Percentiles rank a stretch among this genome's conserved stretches.
Conservation (phyloP, 148 eudicot species). For the Cornus suecica region DNA sequence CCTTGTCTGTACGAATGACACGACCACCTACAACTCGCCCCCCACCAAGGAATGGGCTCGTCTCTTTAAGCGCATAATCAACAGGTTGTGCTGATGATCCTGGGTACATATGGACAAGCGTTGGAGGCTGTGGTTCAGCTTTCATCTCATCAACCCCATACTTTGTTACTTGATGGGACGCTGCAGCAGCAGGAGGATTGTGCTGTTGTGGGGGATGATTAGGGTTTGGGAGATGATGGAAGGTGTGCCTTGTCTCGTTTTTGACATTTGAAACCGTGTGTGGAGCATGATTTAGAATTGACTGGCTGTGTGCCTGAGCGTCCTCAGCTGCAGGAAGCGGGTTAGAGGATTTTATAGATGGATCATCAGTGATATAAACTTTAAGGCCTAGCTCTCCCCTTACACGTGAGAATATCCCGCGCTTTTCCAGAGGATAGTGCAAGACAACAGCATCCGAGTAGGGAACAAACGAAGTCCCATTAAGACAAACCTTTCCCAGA, state of each 20-base stretch:
- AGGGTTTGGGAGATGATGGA: constrained; percentile 70
- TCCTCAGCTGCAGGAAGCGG: constrained; percentile 39
- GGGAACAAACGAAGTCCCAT: constrained; percentile 86
- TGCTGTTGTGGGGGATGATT: constrained; percentile 31
- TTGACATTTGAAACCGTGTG: constrained; percentile 22
- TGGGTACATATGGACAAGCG: constrained; percentile 70
- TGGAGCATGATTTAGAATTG: constrained; percentile 15
- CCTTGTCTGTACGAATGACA: constrained; percentile 62
- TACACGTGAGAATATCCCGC: constrained; percentile 80
- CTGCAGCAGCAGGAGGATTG: constrained; percentile 23
- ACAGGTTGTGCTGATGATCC: constrained; percentile 71
- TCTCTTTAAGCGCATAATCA: constrained; percentile 91
- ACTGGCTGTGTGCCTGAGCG: constrained; percentile 16
- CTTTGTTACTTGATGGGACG: constrained; percentile 41
- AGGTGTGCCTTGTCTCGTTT: constrained; percentile 59
- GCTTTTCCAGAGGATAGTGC: constrained; percentile 87
- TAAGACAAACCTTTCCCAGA: constrained; percentile 78
- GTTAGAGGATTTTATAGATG: constrained; percentile 64
- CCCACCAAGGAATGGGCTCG: constrained; percentile 95
- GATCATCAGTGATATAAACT: constrained; percentile 76
- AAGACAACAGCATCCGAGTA: constrained; percentile 75
- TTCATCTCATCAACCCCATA: constrained; percentile 73
- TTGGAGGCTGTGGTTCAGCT: constrained; percentile 66
- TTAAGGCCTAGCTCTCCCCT: constrained; percentile 92
- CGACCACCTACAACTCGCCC: constrained; percentile 94